These are phyloP conservation scores for Anthostomella pinea DNA, from an alignment of 2,329 filamentous ascomycete genomes.

Conservation along the genomic window DNA sequence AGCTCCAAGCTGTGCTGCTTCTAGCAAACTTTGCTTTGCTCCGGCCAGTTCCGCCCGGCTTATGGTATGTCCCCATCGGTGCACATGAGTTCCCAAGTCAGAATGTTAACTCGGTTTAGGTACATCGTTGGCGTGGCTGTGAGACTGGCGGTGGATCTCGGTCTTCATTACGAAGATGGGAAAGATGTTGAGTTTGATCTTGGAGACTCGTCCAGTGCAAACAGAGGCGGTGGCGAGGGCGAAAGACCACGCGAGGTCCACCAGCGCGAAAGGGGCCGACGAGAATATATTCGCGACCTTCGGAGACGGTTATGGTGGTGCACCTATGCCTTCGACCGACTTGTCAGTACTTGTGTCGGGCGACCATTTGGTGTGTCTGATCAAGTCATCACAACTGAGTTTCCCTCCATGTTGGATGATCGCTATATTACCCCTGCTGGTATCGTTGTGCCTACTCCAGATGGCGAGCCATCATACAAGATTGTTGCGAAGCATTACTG, in stretches of 20 bases:
- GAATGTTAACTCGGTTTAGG: constrained; percentile 33
- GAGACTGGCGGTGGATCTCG: constrained; percentile 84
- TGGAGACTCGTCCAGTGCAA: constrained; percentile 42
- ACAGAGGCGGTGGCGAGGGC: constrained; percentile 32
- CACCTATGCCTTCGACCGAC: constrained; percentile 90
- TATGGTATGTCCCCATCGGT: constrained; percentile 60
- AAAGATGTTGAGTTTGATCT: constrained; percentile 60
- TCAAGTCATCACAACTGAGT: constrained; percentile 92
- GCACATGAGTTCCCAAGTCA: neutral
- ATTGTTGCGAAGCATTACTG: constrained; percentile 90
- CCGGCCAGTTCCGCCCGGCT: constrained; percentile 83
- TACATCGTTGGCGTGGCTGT: constrained; percentile 96
- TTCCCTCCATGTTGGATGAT: constrained; percentile 86
- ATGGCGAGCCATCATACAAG: constrained; percentile 76
- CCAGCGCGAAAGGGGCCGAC: constrained; percentile 59
- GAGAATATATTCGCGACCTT: constrained; percentile 83
- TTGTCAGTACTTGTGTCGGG: constrained; percentile 91
- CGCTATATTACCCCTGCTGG: constrained; percentile 79
- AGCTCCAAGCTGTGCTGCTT: constrained; percentile 87
- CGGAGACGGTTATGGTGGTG: constrained; percentile 93
- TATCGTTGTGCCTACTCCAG: constrained; percentile 59
- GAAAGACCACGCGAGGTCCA: constrained; percentile 33
- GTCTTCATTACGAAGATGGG: constrained; percentile 89
- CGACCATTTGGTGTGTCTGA: constrained; percentile 94
- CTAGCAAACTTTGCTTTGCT: constrained; percentile 89